Base-by-base conservation (phyloP, 805 yeast genomes). In the Lipomyces sp. region DNA sequence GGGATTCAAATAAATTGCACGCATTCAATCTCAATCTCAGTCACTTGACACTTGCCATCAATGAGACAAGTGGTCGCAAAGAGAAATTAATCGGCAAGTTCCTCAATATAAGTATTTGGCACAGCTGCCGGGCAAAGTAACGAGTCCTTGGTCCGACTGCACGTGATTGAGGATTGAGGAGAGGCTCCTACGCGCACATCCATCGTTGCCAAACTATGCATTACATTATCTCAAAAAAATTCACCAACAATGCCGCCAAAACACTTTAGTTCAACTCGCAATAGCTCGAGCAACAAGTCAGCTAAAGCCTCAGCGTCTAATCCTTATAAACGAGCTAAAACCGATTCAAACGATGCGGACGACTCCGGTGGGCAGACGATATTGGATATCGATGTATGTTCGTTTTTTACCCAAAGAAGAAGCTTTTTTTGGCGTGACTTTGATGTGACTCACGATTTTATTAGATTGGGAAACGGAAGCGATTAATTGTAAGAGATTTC, bases 401-500 rank as follows among this genome's bases (percentile, higher is more conserved):
- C 15, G 30, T 29, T 35, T 30, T 18, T 51, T 32, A 18, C 50
- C 53, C 30, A 1, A 45, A 11, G 13, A 11, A 37, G 24, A 24
- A 24, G 24, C 24, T 24, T 24, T 24, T 24, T 24, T 24, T 37
- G 15, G 3, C 39, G 29, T 58, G 10, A 35, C 34, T 15, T 15
- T 30, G 64, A 29, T 2, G 30, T 29, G 39, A 33, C 13, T 33
- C 5, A 5, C 30, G 37, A 29, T 42, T 32, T n/a, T 13, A 24
- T 24, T 77, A 84, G 79, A 77, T 86, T 60, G 87, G 87, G 3
- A 82, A 81, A 71, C 87, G 82, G 73, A 92, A 91, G 75, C 84
- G 86, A 63, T 89, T 90, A 39, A 85, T 90, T 0, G 92, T 94
- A 18, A 83, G 92, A 64, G 84, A 84, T 71, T 93, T 86, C 80